Conservation (phyloP, 257 asterid genomes). For the Fraxinus quadrangulata region DNA sequence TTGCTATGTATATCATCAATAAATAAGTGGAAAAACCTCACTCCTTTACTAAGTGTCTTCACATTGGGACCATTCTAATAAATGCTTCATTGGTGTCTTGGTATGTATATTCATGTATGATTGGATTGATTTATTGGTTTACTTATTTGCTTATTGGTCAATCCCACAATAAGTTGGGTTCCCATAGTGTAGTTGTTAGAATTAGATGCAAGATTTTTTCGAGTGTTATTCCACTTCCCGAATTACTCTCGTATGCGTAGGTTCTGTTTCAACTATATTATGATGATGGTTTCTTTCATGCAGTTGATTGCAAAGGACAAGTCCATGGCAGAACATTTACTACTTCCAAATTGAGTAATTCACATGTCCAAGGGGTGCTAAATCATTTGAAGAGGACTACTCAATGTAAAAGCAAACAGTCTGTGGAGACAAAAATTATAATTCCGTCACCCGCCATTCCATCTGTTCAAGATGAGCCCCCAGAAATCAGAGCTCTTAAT, state of each 20-base stretch:
- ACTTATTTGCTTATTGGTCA: slow-evolving; percentile 12
- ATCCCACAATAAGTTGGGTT: slow-evolving; percentile 17
- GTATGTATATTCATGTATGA: neutral
- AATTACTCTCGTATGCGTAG: slow-evolving; percentile 13
- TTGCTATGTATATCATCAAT: slow-evolving; percentile 8
- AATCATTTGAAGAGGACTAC: slow-evolving; percentile 16
- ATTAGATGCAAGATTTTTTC: slow-evolving; percentile 12
- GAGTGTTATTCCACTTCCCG: slow-evolving; percentile 6
- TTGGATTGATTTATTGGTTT: neutral
- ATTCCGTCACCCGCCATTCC: slow-evolving; percentile 27
- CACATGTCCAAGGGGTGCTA: slow-evolving; percentile 19
- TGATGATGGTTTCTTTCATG: slow-evolving; percentile 27
- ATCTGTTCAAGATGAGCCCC: slow-evolving; percentile 28
- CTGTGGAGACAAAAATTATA: slow-evolving; percentile 19
- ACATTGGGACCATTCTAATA: neutral
- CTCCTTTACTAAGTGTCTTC: neutral
- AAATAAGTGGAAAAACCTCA: slow-evolving; percentile 5
- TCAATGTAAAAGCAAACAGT: slow-evolving; percentile 23
- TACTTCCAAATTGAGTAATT: slow-evolving; percentile 23
- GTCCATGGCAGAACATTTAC: slow-evolving; percentile 22
- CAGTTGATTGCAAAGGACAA: slow-evolving; percentile 39
- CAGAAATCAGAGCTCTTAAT: slow-evolving; percentile 37
- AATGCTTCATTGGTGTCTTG: neutral
- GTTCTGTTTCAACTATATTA: slow-evolving; percentile 16
- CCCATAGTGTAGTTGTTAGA: slow-evolving; percentile 3